A percentile compares a stretch with the other conserved stretches of the same genome.
These are phyloP conservation scores for Biscutella auriculata DNA, from an alignment of 441 rosid species.

Conservation along the genomic window DNA sequence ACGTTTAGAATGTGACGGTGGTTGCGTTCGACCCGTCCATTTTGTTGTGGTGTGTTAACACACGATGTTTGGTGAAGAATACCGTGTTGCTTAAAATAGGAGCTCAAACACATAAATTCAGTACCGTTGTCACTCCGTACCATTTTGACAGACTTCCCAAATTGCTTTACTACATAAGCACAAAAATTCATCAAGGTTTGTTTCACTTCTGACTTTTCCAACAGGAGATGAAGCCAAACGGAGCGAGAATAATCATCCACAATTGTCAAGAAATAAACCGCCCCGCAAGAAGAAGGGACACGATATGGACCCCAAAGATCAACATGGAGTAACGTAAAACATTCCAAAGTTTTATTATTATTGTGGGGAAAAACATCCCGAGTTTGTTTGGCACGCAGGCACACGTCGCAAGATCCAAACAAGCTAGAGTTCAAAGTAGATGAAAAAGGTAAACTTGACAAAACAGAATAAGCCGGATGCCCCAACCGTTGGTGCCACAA, in stretches of 20 bases:
- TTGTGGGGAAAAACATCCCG: not conserved
- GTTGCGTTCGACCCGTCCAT: too few relatives aligned
- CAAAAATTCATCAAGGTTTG: not conserved
- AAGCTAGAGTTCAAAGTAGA: too few relatives aligned
- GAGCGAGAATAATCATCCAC: not conserved
- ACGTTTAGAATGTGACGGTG: too few relatives aligned
- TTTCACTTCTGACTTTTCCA: not conserved
- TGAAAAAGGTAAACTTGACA: too few relatives aligned
- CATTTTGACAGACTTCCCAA: too few relatives aligned
- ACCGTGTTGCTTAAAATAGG: too few relatives aligned
- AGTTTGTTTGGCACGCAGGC: not conserved
- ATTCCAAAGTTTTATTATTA: not conserved
- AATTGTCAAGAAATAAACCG: not conserved
- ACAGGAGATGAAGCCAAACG: not conserved
- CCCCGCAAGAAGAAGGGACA: not conserved
- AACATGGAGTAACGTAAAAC: not conserved
- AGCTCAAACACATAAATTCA: too few relatives aligned
- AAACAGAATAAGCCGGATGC: too few relatives aligned
- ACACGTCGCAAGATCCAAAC: not conserved
- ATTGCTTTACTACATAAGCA: not conserved
- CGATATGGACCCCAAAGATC: not conserved
- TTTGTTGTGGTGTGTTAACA: too few relatives aligned
- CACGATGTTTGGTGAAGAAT: too few relatives aligned
- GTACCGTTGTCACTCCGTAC: too few relatives aligned
- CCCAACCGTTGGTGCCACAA: too few relatives aligned